Conservation (phyloP, 345 rosid genomes). For the Jatropha curcas region DNA sequence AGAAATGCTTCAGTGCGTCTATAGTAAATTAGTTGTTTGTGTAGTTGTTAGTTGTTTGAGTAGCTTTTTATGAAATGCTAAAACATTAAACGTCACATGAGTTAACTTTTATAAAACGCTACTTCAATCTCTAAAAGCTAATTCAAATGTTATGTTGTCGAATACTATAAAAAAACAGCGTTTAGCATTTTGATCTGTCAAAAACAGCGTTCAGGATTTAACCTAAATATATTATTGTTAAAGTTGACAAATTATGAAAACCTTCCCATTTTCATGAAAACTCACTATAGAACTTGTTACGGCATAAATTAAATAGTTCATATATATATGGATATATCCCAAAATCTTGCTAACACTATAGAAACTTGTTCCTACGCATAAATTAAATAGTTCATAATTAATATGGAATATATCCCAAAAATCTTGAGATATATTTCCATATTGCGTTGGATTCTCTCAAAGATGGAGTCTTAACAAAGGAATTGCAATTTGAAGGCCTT, state of each 20-base stretch:
- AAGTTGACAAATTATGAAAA: neutral
- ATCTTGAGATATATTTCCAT: too few relatives aligned
- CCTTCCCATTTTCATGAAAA: neutral
- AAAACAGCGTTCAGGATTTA: neutral
- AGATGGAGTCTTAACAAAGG: neutral
- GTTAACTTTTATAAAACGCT: too few relatives aligned
- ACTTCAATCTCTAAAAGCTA: too few relatives aligned
- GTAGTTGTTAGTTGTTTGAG: slow-evolving; percentile 19
- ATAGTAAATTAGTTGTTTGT: neutral
- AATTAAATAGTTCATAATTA: too few relatives aligned
- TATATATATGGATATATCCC: neutral
- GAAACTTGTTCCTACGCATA: neutral
- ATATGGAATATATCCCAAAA: too few relatives aligned
- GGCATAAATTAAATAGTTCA: neutral
- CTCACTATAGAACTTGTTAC: neutral
- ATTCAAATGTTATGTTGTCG: too few relatives aligned
- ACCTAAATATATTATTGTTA: neutral
- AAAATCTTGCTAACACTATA: neutral
- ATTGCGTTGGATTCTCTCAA: neutral
- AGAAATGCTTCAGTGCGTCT: neutral
- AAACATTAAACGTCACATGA: too few relatives aligned
- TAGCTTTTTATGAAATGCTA: slow-evolving; percentile 18
- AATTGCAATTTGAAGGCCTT: too few relatives aligned
- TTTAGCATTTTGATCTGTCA: neutral
- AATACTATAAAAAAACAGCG: neutral